Base-by-base conservation (phyloP, 176 grass and related monocot species). In the Rhynchospora breviuscula region DNA sequence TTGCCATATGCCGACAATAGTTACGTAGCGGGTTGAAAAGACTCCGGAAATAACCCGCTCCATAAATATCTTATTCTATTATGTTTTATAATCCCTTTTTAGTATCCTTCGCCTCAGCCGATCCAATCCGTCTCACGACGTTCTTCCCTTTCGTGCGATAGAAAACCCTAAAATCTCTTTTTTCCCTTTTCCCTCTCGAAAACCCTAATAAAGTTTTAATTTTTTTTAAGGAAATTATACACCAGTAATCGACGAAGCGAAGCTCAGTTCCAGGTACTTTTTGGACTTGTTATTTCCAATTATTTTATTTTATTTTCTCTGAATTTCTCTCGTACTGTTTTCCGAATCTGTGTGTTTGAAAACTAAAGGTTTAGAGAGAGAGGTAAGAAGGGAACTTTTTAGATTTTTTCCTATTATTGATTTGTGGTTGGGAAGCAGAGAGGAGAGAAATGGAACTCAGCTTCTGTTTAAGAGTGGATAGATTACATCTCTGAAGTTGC, bases 141-240 rank as follows among this genome's bases (percentile, higher is more conserved):
- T 63, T 80, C 75, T 43, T 60, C 56, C 33, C 58, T 60, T 35
- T 63, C 4, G 15, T 44, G 78, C 54, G 75, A 79, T 44, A 80
- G 57, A 80, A 80, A 80, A 80, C 78, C 78, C 78, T 80, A 80
- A 80, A 60, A 59, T 56, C 44, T 52, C 64, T 52, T 79, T 62
- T 80, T 1, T 29, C 25, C 17, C 25, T 59, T 80, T 80, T 79
- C 44, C 75, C 78, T 63, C 54, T 44, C 59, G 78, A 80, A 80
- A 80, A 80, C 78, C 78, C 54, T 80, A 21, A 75, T 80, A 21
- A 75, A 49, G 11, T 62, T 80, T 40, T 54, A 31, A 79, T 51
- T 48, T 79, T 79, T 79, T 79, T 10, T 58, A 79, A 19, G 14
- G 15, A 52, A 76, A 22, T 53, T 19, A 11, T 76, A 53, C 71